Conservation (phyloP, 2,329 filamentous ascomycete species). For the Botrytis byssoidea region DNA sequence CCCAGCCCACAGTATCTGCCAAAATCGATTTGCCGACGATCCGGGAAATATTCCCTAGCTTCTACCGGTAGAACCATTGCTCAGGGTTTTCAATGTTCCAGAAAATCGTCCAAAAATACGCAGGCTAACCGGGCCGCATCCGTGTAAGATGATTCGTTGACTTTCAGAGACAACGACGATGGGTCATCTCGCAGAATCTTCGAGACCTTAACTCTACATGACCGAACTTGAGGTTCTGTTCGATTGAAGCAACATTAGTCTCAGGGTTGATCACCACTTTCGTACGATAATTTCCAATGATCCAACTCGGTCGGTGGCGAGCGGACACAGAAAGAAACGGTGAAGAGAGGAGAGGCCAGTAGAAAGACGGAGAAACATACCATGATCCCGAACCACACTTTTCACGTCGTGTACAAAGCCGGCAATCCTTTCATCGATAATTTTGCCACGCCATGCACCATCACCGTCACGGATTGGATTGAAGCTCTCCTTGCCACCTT, state of each 20-base stretch:
- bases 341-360: neutral
- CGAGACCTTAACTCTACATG: slow-evolving; percentile 23
- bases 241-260: slow-evolving; percentile 23
- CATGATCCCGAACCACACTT: slow-evolving; percentile 30
- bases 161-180: slow-evolving; percentile 10
- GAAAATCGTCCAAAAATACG: slow-evolving; percentile 38
- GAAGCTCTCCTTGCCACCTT: slow-evolving; percentile 38
- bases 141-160: slow-evolving; percentile 29
- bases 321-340: neutral
- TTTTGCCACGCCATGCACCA: slow-evolving; percentile 32
- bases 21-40: slow-evolving; percentile 8
- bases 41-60: slow-evolving; percentile 1
- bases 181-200: slow-evolving; percentile 20
- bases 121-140: slow-evolving; percentile 35
- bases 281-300: neutral
- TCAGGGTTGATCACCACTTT: slow-evolving; percentile 3
- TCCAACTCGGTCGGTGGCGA: neutral
- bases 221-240: slow-evolving; percentile 31
- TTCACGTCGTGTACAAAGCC: slow-evolving; percentile 33
- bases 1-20: slow-evolving; percentile 10
- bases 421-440: slow-evolving; percentile 27
- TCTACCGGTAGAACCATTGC: neutral
- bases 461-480: slow-evolving; percentile 38
- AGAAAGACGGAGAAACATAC: slow-evolving; percentile 27
- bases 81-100: slow-evolving; percentile 29